phyloP scores from a whole-genome alignment of 805 yeast species.

The Nakazawaea pomicola region DNA sequence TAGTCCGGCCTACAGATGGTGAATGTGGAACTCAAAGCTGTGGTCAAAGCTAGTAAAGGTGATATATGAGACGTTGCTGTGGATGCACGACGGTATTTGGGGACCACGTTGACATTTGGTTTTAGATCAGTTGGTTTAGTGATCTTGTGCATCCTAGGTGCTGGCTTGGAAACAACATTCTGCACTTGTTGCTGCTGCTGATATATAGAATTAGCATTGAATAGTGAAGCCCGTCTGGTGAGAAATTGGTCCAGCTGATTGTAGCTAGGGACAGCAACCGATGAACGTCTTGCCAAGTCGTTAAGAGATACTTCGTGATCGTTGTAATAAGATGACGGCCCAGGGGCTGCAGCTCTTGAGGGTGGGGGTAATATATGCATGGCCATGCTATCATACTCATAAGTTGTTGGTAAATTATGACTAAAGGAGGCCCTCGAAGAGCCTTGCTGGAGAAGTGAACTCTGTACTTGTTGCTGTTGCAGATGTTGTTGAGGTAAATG shows the following conservation, averaged over 20 bases:
- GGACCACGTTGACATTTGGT: constrained; percentile 58
- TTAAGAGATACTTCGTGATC: constrained; percentile 1
- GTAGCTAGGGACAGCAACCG: constrained; percentile 11
- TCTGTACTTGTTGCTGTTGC: neutral
- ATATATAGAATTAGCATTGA: constrained; percentile 12
- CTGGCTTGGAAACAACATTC: constrained; percentile 15
- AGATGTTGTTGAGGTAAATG: constrained; percentile 1
- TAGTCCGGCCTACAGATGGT: constrained; percentile 81
- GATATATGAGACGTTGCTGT: constrained; percentile 60
- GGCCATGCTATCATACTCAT: constrained; percentile 16
- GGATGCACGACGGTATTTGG: constrained; percentile 68
- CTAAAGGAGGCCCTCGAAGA: constrained; percentile 16
- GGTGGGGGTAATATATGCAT: constrained; percentile 23
- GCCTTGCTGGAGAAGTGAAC: constrained; percentile 2
- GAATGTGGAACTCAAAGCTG: constrained; percentile 73
- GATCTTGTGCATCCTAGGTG: constrained; percentile 46
- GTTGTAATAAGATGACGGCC: constrained; percentile 8
- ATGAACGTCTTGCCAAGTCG: constrained; percentile 11
- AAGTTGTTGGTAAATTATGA: constrained; percentile 23
- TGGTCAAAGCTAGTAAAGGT: constrained; percentile 77
- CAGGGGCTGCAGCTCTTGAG: constrained; percentile 19
- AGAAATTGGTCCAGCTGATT: constrained; percentile 2
- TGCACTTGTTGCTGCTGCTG: constrained; percentile 13
- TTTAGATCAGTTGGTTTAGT: constrained; percentile 43
- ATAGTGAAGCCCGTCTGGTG: constrained; percentile 10